Base-by-base conservation (phyloP, 768 basidiomycete species). In the Psilocybe cubensis region DNA sequence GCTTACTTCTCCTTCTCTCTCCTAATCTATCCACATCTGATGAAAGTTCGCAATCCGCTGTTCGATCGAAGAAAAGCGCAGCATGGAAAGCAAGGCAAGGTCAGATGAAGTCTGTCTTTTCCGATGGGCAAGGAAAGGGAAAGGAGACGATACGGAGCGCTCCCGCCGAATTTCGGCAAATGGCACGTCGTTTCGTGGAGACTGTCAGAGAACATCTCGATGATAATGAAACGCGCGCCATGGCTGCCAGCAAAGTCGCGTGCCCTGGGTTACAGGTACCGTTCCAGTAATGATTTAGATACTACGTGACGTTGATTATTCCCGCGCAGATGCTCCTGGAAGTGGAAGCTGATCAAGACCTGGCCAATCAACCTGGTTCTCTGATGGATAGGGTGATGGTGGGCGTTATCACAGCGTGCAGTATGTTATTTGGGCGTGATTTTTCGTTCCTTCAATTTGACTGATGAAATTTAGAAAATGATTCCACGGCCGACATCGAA, bases 1-100 rank as follows among this genome's bases (percentile, higher is more conserved):
- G 89, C 21, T 72, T 98, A 2, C 81, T 98, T 12, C 68, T 89
- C 4, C 78, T 97, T 41, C 77, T 97, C n/a, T 86, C 84, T 12
- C 91, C 92, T 0, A 73, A 77, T 25, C 66, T 84, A 2, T 77
- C 81, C 3, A 60, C 75, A 12, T 72, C 73, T 3, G 78, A 79
- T 14, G 63, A 72, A 21, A 62, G 64, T 14, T 62, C 72, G 12
- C 73, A 74, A 52, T 75, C 76, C 9, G 69, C 75, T 27, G 60
- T 92, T 28, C 84, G 95, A n/a, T 94, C 92, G 10, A 96, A 92
- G 70, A 92, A 89, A 72, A 93, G 89, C 58, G 81, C 83, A 0
- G 81, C 86, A 12, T 96, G 89, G 84, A 92, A 95, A 66, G 83
- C 86, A 45, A 85, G 83, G 51, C 92, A 93, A 59, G 92, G 88